Conservation (phyloP, 164 flowering plant species). For the Aristolochia californica region DNA sequence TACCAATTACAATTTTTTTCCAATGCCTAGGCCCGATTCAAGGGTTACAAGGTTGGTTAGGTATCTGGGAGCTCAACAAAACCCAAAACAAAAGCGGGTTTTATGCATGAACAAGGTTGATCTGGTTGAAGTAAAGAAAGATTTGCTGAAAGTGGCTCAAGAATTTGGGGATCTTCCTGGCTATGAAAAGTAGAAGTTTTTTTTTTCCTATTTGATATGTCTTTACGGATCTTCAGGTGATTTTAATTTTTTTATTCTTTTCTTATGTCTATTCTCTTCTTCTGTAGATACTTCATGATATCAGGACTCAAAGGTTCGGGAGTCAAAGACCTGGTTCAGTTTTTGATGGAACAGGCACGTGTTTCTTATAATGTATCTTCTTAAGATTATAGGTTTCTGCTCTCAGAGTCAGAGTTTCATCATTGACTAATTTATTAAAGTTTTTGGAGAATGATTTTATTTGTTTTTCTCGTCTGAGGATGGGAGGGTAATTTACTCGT, state of each 20-base stretch:
- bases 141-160: conserved; percentile 61
- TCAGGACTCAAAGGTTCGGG: conserved; percentile 96
- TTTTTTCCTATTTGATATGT: background rate
- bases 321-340: conserved; percentile 69
- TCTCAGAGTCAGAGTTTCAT: background rate
- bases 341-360: conserved; percentile 80
- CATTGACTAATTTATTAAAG: too few relatives aligned
- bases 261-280: background rate
- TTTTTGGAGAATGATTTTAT: too few relatives aligned
- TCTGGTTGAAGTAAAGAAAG: conserved; percentile 75
- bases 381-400: background rate
- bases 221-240: background rate
- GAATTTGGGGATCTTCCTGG: conserved; percentile 85
- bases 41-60: conserved; percentile 71
- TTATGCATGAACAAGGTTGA: conserved; percentile 95
- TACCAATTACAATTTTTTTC: too few relatives aligned
- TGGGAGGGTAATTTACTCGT: too few relatives aligned
- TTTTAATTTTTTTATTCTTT: background rate
- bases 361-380: background rate
- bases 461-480: too few relatives aligned
- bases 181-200: conserved; percentile 49
- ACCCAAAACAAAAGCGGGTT: conserved; percentile 67
- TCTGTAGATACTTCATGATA: conserved; percentile 68
- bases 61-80: conserved; percentile 50
- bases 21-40: conserved; percentile 50